A percentile compares a stretch with the other conserved stretches of the same genome.
These are phyloP conservation scores for Dactylorhiza incarnata DNA, from an alignment of 106 monocot species.

Conservation along the genomic window DNA sequence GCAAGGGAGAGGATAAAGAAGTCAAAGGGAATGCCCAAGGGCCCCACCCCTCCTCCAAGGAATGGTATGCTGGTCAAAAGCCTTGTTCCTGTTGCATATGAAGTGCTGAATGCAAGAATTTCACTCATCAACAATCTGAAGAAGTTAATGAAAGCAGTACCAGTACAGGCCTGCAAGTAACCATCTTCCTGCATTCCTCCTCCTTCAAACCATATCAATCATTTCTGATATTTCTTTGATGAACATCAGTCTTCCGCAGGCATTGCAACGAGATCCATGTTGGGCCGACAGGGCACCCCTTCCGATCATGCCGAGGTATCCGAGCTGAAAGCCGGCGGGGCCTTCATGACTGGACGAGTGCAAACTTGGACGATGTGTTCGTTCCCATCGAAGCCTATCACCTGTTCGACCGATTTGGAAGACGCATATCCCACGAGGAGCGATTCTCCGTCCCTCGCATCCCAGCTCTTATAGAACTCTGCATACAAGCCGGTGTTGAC, in stretches of 20 bases:
- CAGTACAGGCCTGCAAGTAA: slow-evolving; percentile 96
- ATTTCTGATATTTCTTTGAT: neutral
- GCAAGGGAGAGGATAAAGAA: slow-evolving; percentile 85
- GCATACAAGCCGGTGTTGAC: slow-evolving; percentile 93
- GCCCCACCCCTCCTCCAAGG: slow-evolving; percentile 61
- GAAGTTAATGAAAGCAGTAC: slow-evolving; percentile 69
- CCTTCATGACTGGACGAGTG: slow-evolving; percentile 69
- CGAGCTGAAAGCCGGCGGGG: slow-evolving; percentile 50
- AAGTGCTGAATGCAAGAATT: slow-evolving; percentile 73
- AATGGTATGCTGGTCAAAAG: slow-evolving; percentile 84
- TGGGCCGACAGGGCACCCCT: slow-evolving; percentile 66
- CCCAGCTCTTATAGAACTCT: slow-evolving; percentile 79
- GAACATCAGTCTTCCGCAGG: slow-evolving; percentile 24
- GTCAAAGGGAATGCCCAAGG: slow-evolving; percentile 52
- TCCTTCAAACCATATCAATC: neutral
- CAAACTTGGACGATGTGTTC: slow-evolving; percentile 63
- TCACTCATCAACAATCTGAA: slow-evolving; percentile 81
- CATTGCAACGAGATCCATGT: slow-evolving; percentile 92
- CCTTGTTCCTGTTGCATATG: slow-evolving; percentile 83
- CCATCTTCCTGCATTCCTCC: slow-evolving; percentile 2
- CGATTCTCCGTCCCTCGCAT: slow-evolving; percentile 66
- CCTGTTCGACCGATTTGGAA: slow-evolving; percentile 74
- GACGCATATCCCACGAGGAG: slow-evolving; percentile 70
- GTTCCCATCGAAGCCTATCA: slow-evolving; percentile 67
- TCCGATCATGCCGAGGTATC: slow-evolving; percentile 68